Evolutionary conservation across 176 grass and related monocot genomes (phyloP), one percentile per base, ranked within the genome.

Genomic region (Rhynchospora pubera): DNA sequence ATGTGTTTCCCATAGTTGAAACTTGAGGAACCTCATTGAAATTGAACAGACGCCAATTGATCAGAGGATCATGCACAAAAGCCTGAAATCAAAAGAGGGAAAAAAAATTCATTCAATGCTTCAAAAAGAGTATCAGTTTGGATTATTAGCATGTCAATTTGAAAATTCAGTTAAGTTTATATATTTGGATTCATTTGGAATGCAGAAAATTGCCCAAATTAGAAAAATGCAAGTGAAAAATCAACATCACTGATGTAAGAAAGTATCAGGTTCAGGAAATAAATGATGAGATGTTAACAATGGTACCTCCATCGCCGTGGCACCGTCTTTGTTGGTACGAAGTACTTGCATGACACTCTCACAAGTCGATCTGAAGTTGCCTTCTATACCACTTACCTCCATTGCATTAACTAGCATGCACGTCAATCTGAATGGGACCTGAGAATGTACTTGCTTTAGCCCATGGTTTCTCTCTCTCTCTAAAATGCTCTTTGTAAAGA

Each of bases 321-420:
- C 95, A 12, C 95, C 94, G 62, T 98, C 83, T 88, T 91, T 94
- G 84, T 98, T 98, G 88, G 92, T 93, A 65, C 95, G 87, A 82
- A 98, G 95, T 80, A 94, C 95, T 90, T 98, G 92, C 95, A 98
- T 98, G 55, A 98, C 95, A 85, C 93, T 98, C 87, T 93, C 95
- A 82, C 95, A 98, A 82, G 95, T 98, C 56, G 87, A 94, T 87
- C 95, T 92, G 85, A 98, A 98, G 84, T 91, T 94, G 32, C 95
- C 95, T 84, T 98, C 95, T 30, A 98, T 98, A 63, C 95, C 92
- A 82, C 95, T 98, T 70, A 98, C 95, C 88, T 94, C 95, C 95
- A 98, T 98, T 79, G 95, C 95, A 86, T 98, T 98, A 78, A 93
- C 92, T 55, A 98, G 92, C 92, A 98, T 98, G 76, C 95, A 87